phyloP scores from a whole-genome alignment of 495 filamentous ascomycete species.

The Astrothelium subdiscretum region DNA sequence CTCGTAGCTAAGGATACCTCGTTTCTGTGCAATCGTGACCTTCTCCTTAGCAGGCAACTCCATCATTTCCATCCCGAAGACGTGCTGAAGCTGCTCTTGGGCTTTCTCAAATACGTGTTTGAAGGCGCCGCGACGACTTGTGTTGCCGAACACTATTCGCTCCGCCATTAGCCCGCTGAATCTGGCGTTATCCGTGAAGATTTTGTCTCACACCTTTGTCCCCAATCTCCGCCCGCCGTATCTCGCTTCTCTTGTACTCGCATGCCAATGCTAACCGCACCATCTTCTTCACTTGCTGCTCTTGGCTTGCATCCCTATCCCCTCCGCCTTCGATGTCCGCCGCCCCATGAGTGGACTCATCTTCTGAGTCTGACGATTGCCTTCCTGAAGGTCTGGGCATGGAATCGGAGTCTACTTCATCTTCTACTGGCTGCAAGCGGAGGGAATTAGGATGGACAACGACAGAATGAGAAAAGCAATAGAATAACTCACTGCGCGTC shows the following conservation, averaged over 20 bases:
- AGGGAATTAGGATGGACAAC: too few species aligned
- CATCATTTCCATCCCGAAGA: slow-evolving; percentile 78
- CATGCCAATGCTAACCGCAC: slow-evolving; percentile 81
- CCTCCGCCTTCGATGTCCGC: neutral
- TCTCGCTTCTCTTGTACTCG: slow-evolving; percentile 71
- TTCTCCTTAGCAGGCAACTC: slow-evolving; percentile 76
- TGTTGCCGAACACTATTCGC: slow-evolving; percentile 30
- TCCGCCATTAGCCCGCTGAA: neutral
- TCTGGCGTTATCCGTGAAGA: neutral
- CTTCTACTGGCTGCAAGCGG: neutral
- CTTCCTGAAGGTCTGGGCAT: neutral
- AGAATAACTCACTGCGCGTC: neutral
- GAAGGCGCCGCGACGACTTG: slow-evolving; percentile 22
- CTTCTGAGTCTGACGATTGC: neutral
- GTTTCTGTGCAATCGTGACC: slow-evolving; percentile 58
- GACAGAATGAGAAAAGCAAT: too few species aligned
- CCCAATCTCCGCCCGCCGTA: slow-evolving; percentile 66
- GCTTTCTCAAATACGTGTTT: slow-evolving; percentile 30
- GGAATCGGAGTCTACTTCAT: neutral
- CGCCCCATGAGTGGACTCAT: neutral
- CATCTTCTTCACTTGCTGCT: slow-evolving; percentile 75
- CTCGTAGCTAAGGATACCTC: slow-evolving; percentile 40
- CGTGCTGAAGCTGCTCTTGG: slow-evolving; percentile 37
- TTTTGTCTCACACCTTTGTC: slow-evolving; percentile 44
- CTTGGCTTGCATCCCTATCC: slow-evolving; percentile 31